These are phyloP conservation scores for Tulasnella sp. DNA, from an alignment of 768 basidiomycete genomes.

Conservation along the genomic window DNA sequence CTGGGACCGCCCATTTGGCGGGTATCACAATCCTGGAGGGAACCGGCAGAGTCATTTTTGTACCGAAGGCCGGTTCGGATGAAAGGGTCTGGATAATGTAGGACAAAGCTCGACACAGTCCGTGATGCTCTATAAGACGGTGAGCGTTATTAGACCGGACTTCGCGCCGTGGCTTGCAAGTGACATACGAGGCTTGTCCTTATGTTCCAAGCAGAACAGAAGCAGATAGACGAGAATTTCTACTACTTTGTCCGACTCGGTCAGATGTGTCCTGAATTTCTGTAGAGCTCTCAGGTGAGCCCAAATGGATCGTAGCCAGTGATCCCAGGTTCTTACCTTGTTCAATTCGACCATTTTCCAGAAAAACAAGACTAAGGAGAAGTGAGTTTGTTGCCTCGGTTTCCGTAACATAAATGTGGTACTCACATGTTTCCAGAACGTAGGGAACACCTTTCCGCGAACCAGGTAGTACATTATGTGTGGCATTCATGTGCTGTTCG, in stretches of 20 bases:
- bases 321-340: constrained; percentile 47
- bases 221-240: constrained; percentile 73
- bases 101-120: constrained; percentile 77
- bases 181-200: constrained; percentile 80
- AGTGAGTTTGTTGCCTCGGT: constrained; percentile 10
- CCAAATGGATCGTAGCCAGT: background rate
- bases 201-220: constrained; percentile 76
- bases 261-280: constrained; percentile 81
- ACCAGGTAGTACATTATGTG: constrained; percentile 73
- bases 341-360: constrained; percentile 93
- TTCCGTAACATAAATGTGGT: background rate
- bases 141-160: background rate
- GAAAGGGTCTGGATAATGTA: constrained; percentile 90
- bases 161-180: background rate
- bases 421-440: constrained; percentile 70
- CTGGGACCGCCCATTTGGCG: constrained; percentile 64
- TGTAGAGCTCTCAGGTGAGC: constrained; percentile 30
- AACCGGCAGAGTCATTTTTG: constrained; percentile 56
- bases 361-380: constrained; percentile 55
- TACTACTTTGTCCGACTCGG: constrained; percentile 71
- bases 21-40: constrained; percentile 50
- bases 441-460: constrained; percentile 78
- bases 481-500: constrained; percentile 65
- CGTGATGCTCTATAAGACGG: constrained; percentile 68
- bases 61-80: constrained; percentile 70